Percentiles rank a stretch among this genome's conserved stretches.
phyloP scores from a whole-genome alignment of 164 flowering plant genomes.

The Magnolia kwangsiensis region DNA sequence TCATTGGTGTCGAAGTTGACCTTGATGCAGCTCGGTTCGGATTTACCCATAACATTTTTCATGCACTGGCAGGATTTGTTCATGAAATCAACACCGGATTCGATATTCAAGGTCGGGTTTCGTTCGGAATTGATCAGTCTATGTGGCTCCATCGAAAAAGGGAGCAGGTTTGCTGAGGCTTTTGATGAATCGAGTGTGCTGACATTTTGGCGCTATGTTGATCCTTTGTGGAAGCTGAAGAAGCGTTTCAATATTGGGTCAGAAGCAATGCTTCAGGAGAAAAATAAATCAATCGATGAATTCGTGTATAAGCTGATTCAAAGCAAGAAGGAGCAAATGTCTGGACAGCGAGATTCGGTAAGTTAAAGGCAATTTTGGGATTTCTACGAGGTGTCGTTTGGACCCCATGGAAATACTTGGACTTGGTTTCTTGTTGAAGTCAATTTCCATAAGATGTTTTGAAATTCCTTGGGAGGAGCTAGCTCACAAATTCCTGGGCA shows the following conservation, averaged over 20 bases:
- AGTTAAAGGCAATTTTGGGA: conserved; percentile 13
- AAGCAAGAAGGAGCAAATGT: conserved; percentile 30
- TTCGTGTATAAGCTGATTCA: conserved; percentile 43
- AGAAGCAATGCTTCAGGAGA: conserved; percentile 49
- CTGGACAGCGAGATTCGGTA: conserved; percentile 15
- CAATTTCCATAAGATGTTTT: too few species aligned
- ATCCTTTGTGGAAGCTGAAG: conserved; percentile 60
- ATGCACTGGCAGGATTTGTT: conserved; percentile 42
- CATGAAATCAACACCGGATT: conserved; percentile 52
- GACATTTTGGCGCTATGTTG: conserved; percentile 42
- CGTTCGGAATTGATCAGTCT: conserved; percentile 58
- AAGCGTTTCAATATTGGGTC: conserved; percentile 51
- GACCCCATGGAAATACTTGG: too few species aligned
- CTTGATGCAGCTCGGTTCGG: too few species aligned
- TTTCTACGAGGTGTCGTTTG: too few species aligned
- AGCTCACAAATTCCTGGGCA: too few species aligned
- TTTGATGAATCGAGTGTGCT: conserved; percentile 60
- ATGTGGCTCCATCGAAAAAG: conserved; percentile 39
- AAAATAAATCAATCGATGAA: conserved; percentile 36
- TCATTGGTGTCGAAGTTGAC: too few species aligned
- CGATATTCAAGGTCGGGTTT: conserved; percentile 75
- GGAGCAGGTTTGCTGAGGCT: conserved; percentile 46
- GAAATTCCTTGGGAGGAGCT: too few species aligned
- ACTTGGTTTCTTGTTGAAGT: too few species aligned
- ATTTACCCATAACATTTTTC: not conserved